Evolutionary conservation across 2,329 filamentous ascomycete species (phyloP).

Genomic region (Reticulascus tulasneorum): DNA sequence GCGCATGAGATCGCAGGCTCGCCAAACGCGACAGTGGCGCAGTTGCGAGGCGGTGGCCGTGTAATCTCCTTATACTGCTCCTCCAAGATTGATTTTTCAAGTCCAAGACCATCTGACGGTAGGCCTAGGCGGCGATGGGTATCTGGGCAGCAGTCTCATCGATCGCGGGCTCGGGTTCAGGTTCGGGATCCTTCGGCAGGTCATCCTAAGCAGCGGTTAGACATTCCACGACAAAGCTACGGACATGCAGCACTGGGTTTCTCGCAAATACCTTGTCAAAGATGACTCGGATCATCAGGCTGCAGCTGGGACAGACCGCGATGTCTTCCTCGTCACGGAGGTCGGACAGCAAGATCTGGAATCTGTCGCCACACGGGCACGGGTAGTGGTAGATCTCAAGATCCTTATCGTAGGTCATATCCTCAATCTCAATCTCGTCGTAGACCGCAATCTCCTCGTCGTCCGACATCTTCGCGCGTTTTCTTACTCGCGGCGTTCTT

Average conservation of each 20-base stretch:
- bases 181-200: constrained; percentile 33
- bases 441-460: constrained; percentile 71
- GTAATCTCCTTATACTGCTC: no score
- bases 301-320: constrained; percentile 96
- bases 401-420: constrained; percentile 84
- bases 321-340: constrained; percentile 87
- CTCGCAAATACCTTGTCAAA: constrained; percentile 73
- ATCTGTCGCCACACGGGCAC: constrained; percentile 94
- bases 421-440: constrained; percentile 98
- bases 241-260: not conserved
- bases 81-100: constrained; percentile 19
- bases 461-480: constrained; percentile 50
- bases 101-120: no score
- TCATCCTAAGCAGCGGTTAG: constrained; percentile 37
- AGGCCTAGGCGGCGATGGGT: constrained; percentile 37
- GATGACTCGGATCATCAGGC: constrained; percentile 92
- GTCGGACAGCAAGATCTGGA: constrained; percentile 84
- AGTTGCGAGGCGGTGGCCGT: no score
- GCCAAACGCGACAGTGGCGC: no score
- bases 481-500: not conserved
- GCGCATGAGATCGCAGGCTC: no score
- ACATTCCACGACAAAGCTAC: not conserved
- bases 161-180: constrained; percentile 25
- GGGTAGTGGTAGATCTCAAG: constrained; percentile 93
- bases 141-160: constrained; percentile 29